Percentiles rank a stretch among this genome's conserved stretches.
Conservation (phyloP, 2,329 filamentous ascomycete genomes). For the Calycina herbarum region DNA sequence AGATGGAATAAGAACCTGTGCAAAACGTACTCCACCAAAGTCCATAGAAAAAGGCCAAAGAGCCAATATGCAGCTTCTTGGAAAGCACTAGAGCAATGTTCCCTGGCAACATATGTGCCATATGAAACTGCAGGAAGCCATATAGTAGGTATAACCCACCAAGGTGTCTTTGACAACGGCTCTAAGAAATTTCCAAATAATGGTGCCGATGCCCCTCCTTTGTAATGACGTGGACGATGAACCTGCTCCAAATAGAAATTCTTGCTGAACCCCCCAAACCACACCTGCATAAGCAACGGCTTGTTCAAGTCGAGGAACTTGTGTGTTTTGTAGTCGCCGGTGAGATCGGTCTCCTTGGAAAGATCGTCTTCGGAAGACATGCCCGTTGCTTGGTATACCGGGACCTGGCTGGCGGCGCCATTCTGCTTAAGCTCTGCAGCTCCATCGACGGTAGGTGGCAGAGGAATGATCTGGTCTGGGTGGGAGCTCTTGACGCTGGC, state of each 20-base stretch:
- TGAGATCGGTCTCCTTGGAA: constrained; percentile 77
- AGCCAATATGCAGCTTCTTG: constrained; percentile 62
- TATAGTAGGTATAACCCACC: constrained; percentile 82
- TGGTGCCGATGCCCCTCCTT: constrained; percentile 85
- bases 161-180: constrained; percentile 90
- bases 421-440: constrained; percentile 46
- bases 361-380: constrained; percentile 89
- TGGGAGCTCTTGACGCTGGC: constrained; percentile 40
- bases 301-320: constrained; percentile 89
- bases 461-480: constrained; percentile 48
- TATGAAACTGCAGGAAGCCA: constrained; percentile 84
- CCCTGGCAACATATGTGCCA: constrained; percentile 64
- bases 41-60: constrained; percentile 78
- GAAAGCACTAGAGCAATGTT: constrained; percentile 55
- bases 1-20: constrained; percentile 94
- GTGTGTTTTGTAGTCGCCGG: constrained; percentile 78
- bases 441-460: constrained; percentile 51
- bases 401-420: constrained; percentile 35
- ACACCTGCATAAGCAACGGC: constrained; percentile 85
- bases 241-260: constrained; percentile 97
- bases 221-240: constrained; percentile 93
- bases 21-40: constrained; percentile 82
- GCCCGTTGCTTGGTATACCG: constrained; percentile 67
- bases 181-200: constrained; percentile 98
- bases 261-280: constrained; percentile 84